Conservation (phyloP, 1,284 basidiomycete genomes). For the Peniophora sp. region DNA sequence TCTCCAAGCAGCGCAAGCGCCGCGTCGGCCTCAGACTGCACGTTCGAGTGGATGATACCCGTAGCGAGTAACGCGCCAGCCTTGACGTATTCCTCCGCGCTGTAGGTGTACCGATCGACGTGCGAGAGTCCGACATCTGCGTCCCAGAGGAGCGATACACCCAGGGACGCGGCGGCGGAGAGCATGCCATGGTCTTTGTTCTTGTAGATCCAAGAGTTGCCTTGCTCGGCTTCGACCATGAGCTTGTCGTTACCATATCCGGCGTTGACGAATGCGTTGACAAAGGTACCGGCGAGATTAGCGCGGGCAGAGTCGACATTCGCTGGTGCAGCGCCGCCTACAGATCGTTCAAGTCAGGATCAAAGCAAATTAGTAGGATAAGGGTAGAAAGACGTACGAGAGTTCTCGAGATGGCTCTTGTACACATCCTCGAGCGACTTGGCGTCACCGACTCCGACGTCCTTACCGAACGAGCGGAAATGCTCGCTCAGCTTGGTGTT, state of each 20-base stretch:
- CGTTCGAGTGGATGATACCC: constrained; percentile 85
- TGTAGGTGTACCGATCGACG: constrained; percentile 98
- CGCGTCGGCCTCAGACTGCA: constrained; percentile 91
- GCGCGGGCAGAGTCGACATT: constrained; percentile 91
- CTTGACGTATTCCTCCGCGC: constrained; percentile 95
- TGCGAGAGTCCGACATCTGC: constrained; percentile 91
- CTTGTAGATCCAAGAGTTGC: constrained; percentile 98
- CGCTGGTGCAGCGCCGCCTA: constrained; percentile 54
- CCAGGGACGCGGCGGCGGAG: constrained; percentile 92
- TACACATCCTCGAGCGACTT: constrained; percentile 96
- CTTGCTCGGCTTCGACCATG: constrained; percentile 94
- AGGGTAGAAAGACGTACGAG: constrained; percentile 42
- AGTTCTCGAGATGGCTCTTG: constrained; percentile 92
- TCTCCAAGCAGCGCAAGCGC: constrained; percentile 89
- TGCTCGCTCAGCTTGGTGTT: constrained; percentile 78
- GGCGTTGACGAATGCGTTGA: constrained; percentile 98
- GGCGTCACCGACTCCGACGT: constrained; percentile 86
- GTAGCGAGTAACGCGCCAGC: constrained; percentile 94
- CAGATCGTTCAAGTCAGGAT: neutral
- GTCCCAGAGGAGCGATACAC: constrained; percentile 94
- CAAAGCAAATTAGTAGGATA: too few species aligned
- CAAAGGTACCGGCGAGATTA: constrained; percentile 95
- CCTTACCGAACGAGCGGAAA: constrained; percentile 93
- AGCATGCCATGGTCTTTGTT: constrained; percentile 95
- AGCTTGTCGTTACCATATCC: constrained; percentile 99